Percentiles rank a stretch among this genome's conserved stretches.
These are phyloP conservation scores for Friedmanniomyces endolithicus DNA, from an alignment of 495 filamentous ascomycete species.

Conservation along the genomic window DNA sequence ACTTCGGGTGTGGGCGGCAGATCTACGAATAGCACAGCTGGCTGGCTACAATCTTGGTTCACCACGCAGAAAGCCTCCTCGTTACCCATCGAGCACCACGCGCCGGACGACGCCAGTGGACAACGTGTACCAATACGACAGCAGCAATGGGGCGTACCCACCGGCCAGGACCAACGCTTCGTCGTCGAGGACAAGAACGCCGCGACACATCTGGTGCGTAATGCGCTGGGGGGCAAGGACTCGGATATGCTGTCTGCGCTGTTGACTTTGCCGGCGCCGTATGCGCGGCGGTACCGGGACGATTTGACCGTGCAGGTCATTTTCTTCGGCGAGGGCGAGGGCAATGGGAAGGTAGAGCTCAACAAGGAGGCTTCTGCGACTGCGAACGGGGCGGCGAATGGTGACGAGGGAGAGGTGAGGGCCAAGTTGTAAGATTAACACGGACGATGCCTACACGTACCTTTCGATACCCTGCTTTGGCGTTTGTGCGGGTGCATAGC, in stretches of 20 bases:
- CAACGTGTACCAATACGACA: conserved; percentile 69
- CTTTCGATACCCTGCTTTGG: not conserved
- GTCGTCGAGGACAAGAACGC: conserved; percentile 93
- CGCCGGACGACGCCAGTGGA: conserved; percentile 24
- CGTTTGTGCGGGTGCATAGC: not conserved
- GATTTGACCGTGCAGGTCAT: conserved; percentile 97
- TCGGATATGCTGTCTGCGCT: conserved; percentile 89
- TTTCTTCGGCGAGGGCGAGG: conserved; percentile 78
- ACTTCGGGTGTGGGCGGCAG: conserved; percentile 22
- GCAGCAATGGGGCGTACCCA: conserved; percentile 68
- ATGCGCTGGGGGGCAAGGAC: conserved; percentile 89
- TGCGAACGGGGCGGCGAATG: conserved; percentile 7
- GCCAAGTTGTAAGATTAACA: conserved; percentile 10
- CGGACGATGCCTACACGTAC: not conserved
- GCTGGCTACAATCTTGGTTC: conserved; percentile 48
- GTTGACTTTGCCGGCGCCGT: conserved; percentile 81
- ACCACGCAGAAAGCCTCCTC: conserved; percentile 29
- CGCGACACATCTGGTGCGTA: conserved; percentile 88
- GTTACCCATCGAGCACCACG: conserved; percentile 47
- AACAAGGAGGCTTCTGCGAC: conserved; percentile 75
- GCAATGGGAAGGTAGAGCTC: conserved; percentile 58
- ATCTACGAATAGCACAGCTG: conserved; percentile 6
- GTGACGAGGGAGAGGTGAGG: conserved; percentile 14
- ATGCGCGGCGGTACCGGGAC: conserved; percentile 80
- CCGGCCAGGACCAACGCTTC: conserved; percentile 59